Base-by-base conservation (phyloP, 208 protist species). In the Acanthamoeba healyi region DNA sequence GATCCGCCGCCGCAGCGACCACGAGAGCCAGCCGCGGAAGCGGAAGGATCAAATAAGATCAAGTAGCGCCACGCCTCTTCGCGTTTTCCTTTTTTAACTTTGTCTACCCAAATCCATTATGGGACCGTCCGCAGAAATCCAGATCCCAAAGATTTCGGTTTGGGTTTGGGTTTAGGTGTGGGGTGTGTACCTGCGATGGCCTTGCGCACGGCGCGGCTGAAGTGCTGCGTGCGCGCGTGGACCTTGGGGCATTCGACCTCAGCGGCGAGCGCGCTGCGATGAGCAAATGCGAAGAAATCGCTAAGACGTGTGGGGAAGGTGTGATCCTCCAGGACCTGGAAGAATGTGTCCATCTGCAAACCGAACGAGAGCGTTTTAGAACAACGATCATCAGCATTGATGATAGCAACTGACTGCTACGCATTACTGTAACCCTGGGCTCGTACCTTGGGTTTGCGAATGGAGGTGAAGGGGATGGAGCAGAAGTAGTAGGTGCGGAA, bases 201-300 rank as follows among this genome's bases (percentile, higher is more conserved):
- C 42, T 91, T 91, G 34, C 84, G 84, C 56, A 91, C 56, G 19
- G 84, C 84, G 22, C 38, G 32, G 56, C 38, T 70, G 61, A 34
- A 91, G 24, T 91, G 26, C 10, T 2, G 32, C 61, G 32, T 26
- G 17, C 56, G 29, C 7, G 84, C 22, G 61, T 44, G 84, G 36
- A 91, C 38, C 61, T 44, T 91, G 1, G 84, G 51, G 61, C 84
- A 44, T 34, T 65, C 54, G 26, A 19, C 56, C 17, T 72, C 51
- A 15, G 46, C 36, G 2, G 42, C 44, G 17, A 74, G 40, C 38
- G 56, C 44, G 56, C 38, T 72, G 3, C 42, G 51, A 54, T 91
- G 84, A 36, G 84, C 84, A n/a, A 91, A 91, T 15, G 84, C 84
- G 29, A 91, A 91, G 61, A 91, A 91, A 22, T 91, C 84, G 84